Evolutionary conservation across 352 stramenopile species (phyloP).

Genomic region (Phytopythium kandeliae): DNA sequence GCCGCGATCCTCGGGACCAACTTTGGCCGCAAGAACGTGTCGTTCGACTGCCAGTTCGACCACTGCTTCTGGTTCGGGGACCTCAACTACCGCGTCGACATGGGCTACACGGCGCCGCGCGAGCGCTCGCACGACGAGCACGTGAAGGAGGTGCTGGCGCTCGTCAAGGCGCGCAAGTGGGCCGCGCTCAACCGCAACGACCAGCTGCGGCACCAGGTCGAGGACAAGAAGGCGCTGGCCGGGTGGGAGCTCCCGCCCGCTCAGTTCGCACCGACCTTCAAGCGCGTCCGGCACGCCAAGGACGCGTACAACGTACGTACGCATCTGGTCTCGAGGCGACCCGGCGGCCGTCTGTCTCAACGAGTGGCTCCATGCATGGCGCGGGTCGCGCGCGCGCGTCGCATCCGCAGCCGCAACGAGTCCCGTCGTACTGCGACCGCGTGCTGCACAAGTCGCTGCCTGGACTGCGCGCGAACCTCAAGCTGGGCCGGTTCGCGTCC

Average conservation of each 20-base stretch:
- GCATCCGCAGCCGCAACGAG: conserved; percentile 41
- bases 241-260: conserved; percentile 60
- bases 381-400: too few relatives aligned
- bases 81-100: conserved; percentile 83
- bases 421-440: conserved; percentile 83
- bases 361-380: too few relatives aligned
- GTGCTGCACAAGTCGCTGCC: conserved; percentile 80
- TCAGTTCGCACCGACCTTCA: conserved; percentile 81
- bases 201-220: conserved; percentile 68
- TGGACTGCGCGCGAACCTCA: conserved; percentile 40
- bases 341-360: too few relatives aligned
- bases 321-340: too few relatives aligned
- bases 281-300: conserved; percentile 49
- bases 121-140: conserved; percentile 62
- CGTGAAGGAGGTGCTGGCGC: conserved; percentile 51
- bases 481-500: conserved; percentile 49
- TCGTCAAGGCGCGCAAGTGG: conserved; percentile 65
- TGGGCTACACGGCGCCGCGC: conserved; percentile 41
- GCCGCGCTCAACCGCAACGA: conserved; percentile 59
- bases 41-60: conserved; percentile 77
- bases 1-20: conserved; percentile 62
- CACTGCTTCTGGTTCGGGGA: conserved; percentile 87
- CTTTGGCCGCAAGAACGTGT: conserved; percentile 63
- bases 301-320: conserved; percentile 44
- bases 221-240: conserved; percentile 41